Base-by-base conservation (phyloP, 73 alveolate genomes). In the Uronychia setigera region DNA sequence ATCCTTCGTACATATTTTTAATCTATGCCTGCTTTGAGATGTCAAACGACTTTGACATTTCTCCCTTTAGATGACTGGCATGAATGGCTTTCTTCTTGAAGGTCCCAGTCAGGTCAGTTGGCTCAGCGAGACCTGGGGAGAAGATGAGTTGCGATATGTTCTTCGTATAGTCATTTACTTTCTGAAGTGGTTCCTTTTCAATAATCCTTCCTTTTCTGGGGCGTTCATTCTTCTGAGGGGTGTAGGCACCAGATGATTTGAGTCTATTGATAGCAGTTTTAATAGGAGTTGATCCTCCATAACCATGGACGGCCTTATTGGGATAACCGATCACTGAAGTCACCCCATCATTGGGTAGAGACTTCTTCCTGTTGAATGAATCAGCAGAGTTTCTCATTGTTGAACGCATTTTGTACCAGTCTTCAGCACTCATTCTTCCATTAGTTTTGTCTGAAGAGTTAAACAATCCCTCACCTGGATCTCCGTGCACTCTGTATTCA, bases 401-500 rank as follows among this genome's bases (percentile, higher is more conserved):
- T 5, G 67, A 46, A 11, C 67, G 5, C 67, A 46, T 46, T 19
- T 11, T 11, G 19, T 11, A 19, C 67, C 67, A 46, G 67, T 46
- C 67, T 11, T 46, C 67, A 46, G 67, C 19, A 19, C 67, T 46
- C 67, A 46, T 46, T 11, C n/a, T 46, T 46, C 67, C 67, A 5
- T 5, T 11, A 5, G 5, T 11, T 5, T 5, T 19, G 5, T 46
- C 67, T 46, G 19, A 5, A 11, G 67, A 46, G 67, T 46, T 5
- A 46, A 19, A 19, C 5, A 19, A 19, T 11, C 19, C n/a, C 67
- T 11, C 19, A 46, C 67, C 19, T 11, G 67, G 67, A 0, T 60
- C 87, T 32, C 33, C 90, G 0, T 33, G 31, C 0, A 90, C 29
- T 19, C 76, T 27, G 76, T 90, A 90, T 60, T 80, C 91, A 13